These are phyloP conservation scores for Nematodospora anomalae DNA, from an alignment of 1,139 yeast species.

Conservation along the genomic window DNA sequence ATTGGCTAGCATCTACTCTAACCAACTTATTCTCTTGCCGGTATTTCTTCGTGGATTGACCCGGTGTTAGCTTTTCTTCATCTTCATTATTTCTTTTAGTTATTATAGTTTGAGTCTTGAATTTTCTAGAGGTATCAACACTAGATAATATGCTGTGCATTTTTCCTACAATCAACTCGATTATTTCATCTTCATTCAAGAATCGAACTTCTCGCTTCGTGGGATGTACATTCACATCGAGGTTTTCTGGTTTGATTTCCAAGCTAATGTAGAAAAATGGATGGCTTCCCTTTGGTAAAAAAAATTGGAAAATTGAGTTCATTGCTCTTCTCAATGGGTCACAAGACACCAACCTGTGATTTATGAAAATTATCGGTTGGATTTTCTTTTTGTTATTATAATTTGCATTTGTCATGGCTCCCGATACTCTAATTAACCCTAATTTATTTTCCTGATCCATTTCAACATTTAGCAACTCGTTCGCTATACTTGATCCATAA, in stretches of 20 bases:
- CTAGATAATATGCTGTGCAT: slow-evolving; percentile 53
- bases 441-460: slow-evolving; percentile 22
- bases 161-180: slow-evolving; percentile 53
- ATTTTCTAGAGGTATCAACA: slow-evolving; percentile 71
- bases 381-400: slow-evolving; percentile 66
- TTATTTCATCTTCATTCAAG: slow-evolving; percentile 81
- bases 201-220: slow-evolving; percentile 92
- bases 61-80: slow-evolving; percentile 11
- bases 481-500: slow-evolving; percentile 70
- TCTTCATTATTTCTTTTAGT: slow-evolving; percentile 20
- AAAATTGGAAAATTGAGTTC: slow-evolving; percentile 59
- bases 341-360: slow-evolving; percentile 77
- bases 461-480: slow-evolving; percentile 56
- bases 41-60: slow-evolving; percentile 25
- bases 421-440: slow-evolving; percentile 55
- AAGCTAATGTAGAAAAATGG: slow-evolving; percentile 79
- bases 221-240: slow-evolving; percentile 96
- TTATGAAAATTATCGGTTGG: slow-evolving; percentile 78
- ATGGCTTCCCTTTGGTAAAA: slow-evolving; percentile 75
- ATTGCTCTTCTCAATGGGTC: slow-evolving; percentile 78
- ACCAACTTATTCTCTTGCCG: slow-evolving; percentile 66
- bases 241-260: slow-evolving; percentile 60
- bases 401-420: slow-evolving; percentile 71
- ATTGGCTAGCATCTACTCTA: slow-evolving; percentile 62
- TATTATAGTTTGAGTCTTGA: slow-evolving; percentile 61